Percentiles rank a stretch among this genome's conserved stretches.
Evolutionary conservation across 805 yeast species (phyloP).

Genomic region (Metschnikowia amazonensis): DNA sequence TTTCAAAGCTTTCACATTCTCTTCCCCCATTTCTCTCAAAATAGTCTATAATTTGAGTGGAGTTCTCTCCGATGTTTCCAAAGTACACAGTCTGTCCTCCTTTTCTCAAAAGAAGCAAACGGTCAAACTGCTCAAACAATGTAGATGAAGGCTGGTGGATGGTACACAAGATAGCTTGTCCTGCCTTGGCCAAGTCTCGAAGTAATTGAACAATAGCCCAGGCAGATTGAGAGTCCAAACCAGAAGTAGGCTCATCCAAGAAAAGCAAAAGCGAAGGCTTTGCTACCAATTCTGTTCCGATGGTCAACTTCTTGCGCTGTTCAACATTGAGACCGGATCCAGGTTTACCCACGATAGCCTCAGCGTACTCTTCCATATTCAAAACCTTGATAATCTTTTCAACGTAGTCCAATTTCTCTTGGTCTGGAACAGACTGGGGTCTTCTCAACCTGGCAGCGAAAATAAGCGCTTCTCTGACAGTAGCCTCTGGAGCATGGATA

Average conservation of each 20-base stretch:
- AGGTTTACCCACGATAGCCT: constrained; percentile 46
- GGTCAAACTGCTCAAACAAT: constrained; percentile 51
- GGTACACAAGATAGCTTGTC: constrained; percentile 58
- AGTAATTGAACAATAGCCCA: constrained; percentile 54
- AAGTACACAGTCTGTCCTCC: constrained; percentile 21
- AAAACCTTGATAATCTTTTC: constrained; percentile 48
- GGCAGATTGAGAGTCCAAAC: constrained; percentile 43
- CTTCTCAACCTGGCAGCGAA: constrained; percentile 52
- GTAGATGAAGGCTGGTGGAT: constrained; percentile 50
- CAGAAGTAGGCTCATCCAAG: constrained; percentile 44
- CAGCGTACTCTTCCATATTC: constrained; percentile 51
- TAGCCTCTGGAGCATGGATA: constrained; percentile 46
- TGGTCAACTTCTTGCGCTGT: constrained; percentile 50
- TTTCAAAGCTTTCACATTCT: constrained; percentile 12
- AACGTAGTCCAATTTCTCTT: constrained; percentile 48
- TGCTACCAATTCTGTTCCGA: constrained; percentile 54
- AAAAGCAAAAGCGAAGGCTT: constrained; percentile 51
- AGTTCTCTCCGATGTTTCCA: constrained; percentile 17
- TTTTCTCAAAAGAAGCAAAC: constrained; percentile 49
- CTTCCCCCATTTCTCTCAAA: constrained; percentile 16
- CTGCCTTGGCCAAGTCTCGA: constrained; percentile 47
- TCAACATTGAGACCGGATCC: constrained; percentile 54
- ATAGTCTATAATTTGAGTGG: constrained; percentile 11
- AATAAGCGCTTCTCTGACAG: constrained; percentile 51
- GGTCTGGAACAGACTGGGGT: constrained; percentile 34